Evolutionary conservation across 441 rosid species (phyloP), one percentile per base, ranked within the genome.

Genomic region (Populus hybrid): DNA sequence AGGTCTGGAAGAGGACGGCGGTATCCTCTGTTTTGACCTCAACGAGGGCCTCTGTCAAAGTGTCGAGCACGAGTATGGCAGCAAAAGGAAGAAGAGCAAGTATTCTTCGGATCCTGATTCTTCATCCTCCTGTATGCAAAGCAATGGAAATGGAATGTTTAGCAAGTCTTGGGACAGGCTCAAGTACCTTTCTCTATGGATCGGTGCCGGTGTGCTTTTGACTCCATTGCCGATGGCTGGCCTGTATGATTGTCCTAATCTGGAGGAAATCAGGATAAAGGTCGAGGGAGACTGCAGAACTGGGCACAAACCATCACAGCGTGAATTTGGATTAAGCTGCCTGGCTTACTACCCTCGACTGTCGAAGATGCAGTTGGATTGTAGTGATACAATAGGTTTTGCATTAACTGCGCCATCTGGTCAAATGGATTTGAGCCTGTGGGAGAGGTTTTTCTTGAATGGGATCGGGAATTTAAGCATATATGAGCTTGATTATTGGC

Each of bases 261-360:
- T 93, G 88, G 95, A 90, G 88, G 98, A 93, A 87, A 87, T 93
- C 50, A 70, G 83, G 35, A 86, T 93, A 78, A 88, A 81, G 81
- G 91, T 95, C 59, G 99, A 92, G 82, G 98, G 99, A 46, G 99
- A 93, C 28, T 91, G 93, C 86, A 83, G 92, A 79, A 92, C 90
- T 7, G 81, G 84, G 76, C 86, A 80, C 64, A 95, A 79, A 80
- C 97, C 92, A 12, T 74, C 86, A 0, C 87, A 83, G 74, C 81
- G 30, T 0, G 95, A 87, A 14, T 90, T 93, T 2, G 99, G 99
- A 20, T 82, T 93, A 89, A 84, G 89, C 82, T 86, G 82, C 66
- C 97, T 95, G 1, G 82, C 81, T 4, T 74, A 23, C 0, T 94
- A 94, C 73, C 97, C 94, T 1, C 75, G 74, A 70, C 93, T 95